Conservation (phyloP, 768 basidiomycete genomes). For the Sarcodon sp. region DNA sequence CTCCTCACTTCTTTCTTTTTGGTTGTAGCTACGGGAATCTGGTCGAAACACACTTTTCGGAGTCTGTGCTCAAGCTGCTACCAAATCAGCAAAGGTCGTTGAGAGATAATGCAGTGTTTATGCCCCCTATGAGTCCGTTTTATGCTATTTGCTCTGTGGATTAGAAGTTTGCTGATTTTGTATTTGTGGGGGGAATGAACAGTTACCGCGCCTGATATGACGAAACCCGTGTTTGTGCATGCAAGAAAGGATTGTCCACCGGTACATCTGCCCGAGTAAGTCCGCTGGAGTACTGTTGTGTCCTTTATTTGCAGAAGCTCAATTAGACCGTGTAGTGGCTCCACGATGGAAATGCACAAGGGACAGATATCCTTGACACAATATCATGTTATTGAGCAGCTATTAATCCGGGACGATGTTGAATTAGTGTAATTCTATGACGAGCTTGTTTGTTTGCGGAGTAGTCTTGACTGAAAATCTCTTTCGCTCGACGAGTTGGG, state of each 20-base stretch:
- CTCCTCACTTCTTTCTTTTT: not conserved
- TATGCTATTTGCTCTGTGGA: not conserved
- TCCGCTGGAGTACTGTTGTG: slow-evolving; percentile 1
- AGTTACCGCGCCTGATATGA: slow-evolving; percentile 74
- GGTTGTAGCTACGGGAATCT: slow-evolving; percentile 55
- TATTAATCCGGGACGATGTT: slow-evolving; percentile 58
- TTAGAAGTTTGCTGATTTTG: not conserved
- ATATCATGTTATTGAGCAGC: slow-evolving; percentile 64
- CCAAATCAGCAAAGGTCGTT: slow-evolving; percentile 67
- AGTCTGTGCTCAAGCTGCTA: slow-evolving; percentile 73
- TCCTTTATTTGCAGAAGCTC: not conserved
- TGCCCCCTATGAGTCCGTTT: slow-evolving; percentile 62
- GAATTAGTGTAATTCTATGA: slow-evolving; percentile 49
- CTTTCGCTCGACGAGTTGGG: too few relatives aligned
- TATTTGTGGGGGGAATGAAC: not conserved
- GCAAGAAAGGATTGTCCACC: slow-evolving; percentile 61
- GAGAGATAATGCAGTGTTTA: slow-evolving; percentile 60
- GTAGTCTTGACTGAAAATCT: too few relatives aligned
- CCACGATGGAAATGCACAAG: slow-evolving; percentile 58
- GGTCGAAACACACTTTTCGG: slow-evolving; percentile 64
- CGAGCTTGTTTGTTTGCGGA: too few relatives aligned
- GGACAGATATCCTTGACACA: slow-evolving; percentile 75
- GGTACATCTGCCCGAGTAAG: slow-evolving; percentile 58
- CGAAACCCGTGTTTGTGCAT: slow-evolving; percentile 70
- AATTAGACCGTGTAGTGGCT: slow-evolving; percentile 36